Evolutionary conservation across 768 basidiomycete species (phyloP), one percentile per base, ranked within the genome.

Genomic region (Suillus occidentalis): DNA sequence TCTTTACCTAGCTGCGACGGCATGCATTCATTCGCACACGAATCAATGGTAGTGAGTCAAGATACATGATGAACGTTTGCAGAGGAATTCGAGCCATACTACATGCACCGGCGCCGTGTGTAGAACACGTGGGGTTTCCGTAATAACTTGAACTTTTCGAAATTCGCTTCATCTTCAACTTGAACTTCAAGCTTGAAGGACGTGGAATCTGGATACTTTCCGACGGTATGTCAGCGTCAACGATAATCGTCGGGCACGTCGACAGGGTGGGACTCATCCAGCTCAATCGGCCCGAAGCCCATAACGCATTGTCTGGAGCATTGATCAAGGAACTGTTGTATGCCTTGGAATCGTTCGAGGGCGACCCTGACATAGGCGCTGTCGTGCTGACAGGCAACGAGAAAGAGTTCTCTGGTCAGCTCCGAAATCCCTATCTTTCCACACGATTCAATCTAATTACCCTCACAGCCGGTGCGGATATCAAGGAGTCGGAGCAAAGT

Each of bases 401-500:
- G 66, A 90, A 84, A 75, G 95, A 92, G 1, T 98, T 99, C 74
- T 68, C 66, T 39, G 66, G 68, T 71, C 57, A 47, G 70, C 42
- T 13, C 52, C 52, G 40, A 63, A 40, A 12, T 20, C 63, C n/a
- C 20, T 39, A 12, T 20, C 63, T 31, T 28, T 39, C 50, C 36
- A 37, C 12, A 6, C 16, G 28, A 37, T 28, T 34, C 31, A 8
- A 25, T 28, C 56, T 68, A 37, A 36, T 43, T 22, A 2, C 18
- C 31, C 34, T 53, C 43, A 20, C 66, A 92, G 95, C 95, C 68
- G 95, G 97, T 2, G 97, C 97, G 14, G 97, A 99, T 77, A 98
- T 98, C 79, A 98, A 96, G 78, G 96, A 28, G 28, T 28, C 28
- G 28, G 28, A 98, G 77, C 97, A 98, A 92, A 95, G 92, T 76